phyloP scores from a whole-genome alignment of 2,329 filamentous ascomycete species.

The Aspergillus felis region DNA sequence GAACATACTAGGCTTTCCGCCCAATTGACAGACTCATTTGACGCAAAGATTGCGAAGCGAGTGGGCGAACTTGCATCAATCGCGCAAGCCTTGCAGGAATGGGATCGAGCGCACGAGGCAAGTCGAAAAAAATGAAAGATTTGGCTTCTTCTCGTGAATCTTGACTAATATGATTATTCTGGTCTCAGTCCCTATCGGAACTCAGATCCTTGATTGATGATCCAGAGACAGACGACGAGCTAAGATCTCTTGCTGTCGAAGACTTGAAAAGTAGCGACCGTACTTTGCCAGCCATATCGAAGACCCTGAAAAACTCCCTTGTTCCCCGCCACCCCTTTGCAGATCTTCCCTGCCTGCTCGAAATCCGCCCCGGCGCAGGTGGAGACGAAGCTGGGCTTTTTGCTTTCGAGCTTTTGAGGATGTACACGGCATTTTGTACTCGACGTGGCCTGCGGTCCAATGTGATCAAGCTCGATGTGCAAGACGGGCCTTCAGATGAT shows the following conservation, averaged over 20 bases:
- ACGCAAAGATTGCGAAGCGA: constrained; percentile 54
- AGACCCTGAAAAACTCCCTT: constrained; percentile 68
- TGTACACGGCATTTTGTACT: constrained; percentile 80
- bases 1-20: constrained; percentile 54
- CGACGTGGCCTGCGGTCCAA: constrained; percentile 62
- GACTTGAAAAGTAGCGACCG: constrained; percentile 67
- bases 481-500: constrained; percentile 60
- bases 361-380: constrained; percentile 87
- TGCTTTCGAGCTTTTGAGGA: constrained; percentile 77
- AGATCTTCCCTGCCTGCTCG: constrained; percentile 81
- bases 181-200: constrained; percentile 55
- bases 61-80: constrained; percentile 53
- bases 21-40: constrained; percentile 52
- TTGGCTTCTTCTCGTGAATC: background rate
- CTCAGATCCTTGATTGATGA: constrained; percentile 74
- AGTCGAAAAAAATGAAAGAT: constrained; percentile 9
- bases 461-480: constrained; percentile 77
- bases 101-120: constrained; percentile 57
- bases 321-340: constrained; percentile 89
- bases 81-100: constrained; percentile 51
- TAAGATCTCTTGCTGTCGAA: constrained; percentile 57
- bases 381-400: constrained; percentile 90
- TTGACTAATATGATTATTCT: background rate
- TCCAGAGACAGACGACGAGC: constrained; percentile 54
- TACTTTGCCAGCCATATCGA: constrained; percentile 60